Conservation (phyloP, 768 basidiomycete genomes). For the Termitomyces sp. region DNA sequence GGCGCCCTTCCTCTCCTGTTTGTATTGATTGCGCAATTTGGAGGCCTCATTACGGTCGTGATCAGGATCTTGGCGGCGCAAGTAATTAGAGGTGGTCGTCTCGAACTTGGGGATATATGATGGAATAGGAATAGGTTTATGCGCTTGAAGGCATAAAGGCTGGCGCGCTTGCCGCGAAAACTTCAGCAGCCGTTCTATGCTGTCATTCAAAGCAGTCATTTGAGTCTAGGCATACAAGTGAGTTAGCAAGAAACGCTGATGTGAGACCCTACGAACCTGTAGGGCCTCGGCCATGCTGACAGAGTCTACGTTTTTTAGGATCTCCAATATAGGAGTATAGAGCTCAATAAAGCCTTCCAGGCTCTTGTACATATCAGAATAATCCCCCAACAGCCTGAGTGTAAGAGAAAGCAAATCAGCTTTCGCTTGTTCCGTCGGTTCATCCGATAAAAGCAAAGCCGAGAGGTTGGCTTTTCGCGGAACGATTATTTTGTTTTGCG, state of each 20-base stretch:
- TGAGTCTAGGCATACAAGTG: constrained; percentile 34
- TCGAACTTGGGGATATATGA: constrained; percentile 95
- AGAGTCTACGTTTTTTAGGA: constrained; percentile 50
- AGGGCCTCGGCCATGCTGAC: constrained; percentile 42
- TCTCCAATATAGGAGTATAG: constrained; percentile 56
- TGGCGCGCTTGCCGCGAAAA: constrained; percentile 67
- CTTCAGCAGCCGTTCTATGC: constrained; percentile 57
- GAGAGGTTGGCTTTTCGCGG: constrained; percentile 43
- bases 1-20: constrained; percentile 95
- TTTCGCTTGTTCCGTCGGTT: constrained; percentile 59
- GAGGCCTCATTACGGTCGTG: constrained; percentile 81
- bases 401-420: constrained; percentile 61
- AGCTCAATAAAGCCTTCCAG: constrained; percentile 84
- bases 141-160: constrained; percentile 82
- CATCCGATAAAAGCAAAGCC: constrained; percentile 29
- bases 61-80: constrained; percentile 85
- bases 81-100: constrained; percentile 61
- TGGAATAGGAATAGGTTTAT: constrained; percentile 95
- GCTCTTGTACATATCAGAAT: constrained; percentile 71
- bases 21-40: constrained; percentile 84
- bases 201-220: constrained; percentile 39
- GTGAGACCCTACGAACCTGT: constrained; percentile 36
- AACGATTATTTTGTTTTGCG: constrained; percentile 30
- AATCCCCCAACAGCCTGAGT: constrained; percentile 59
- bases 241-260: constrained; percentile 7